Base-by-base conservation (phyloP, 2,329 filamentous ascomycete species). In the Diaporthe sp. region DNA sequence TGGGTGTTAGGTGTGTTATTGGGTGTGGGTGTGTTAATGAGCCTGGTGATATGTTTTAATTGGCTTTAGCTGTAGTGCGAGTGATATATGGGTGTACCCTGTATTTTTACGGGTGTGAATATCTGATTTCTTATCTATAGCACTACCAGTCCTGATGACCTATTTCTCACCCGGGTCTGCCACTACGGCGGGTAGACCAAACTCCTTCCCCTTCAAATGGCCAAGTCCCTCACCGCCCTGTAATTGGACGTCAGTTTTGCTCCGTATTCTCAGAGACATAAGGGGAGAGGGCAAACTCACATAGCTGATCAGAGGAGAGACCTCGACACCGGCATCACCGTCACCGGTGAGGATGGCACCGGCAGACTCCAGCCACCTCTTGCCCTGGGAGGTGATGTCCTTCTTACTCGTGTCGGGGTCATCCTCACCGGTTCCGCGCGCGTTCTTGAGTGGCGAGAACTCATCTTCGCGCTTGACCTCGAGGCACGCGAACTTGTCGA, bases 401-500 rank as follows among this genome's bases (percentile, higher is more conserved):
- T 88, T 89, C 86, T 93, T 95, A 89, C 95, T 98, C 70, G 97
- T 99, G 80, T 98, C 95, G 15, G 95, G 94, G 84, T 98, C 95
- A 82, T 99, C 97, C 86, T 98, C 94, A 44, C 94, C 95, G 55
- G 94, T 95, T 73, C 95, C 95, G 78, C 88, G 90, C 47, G 89
- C 91, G 82, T 99, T 99, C 92, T 99, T 99, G 79, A 99, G 88
- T 6, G 97, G 97, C 39, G 95, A 98, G 88, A 99, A 99, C 86
- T 99, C 97, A 80, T 99, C 97, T 87, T 98, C 96, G 77, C 97
- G 95, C 85, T 93, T 95, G 71, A 99, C 97, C 86, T 99, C 97
- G 87, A 98, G 93, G 85, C 93, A 98, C 34, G 96, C 97, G 82
- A 99, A 99, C 86, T 97, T 95, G 79, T 93, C 90, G 78, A 99